Percentiles rank a stretch among this genome's conserved stretches.
These are phyloP conservation scores for Pseudonitzschia delicatissima DNA, from an alignment of 108 stramenopile genomes.

Conservation along the genomic window DNA sequence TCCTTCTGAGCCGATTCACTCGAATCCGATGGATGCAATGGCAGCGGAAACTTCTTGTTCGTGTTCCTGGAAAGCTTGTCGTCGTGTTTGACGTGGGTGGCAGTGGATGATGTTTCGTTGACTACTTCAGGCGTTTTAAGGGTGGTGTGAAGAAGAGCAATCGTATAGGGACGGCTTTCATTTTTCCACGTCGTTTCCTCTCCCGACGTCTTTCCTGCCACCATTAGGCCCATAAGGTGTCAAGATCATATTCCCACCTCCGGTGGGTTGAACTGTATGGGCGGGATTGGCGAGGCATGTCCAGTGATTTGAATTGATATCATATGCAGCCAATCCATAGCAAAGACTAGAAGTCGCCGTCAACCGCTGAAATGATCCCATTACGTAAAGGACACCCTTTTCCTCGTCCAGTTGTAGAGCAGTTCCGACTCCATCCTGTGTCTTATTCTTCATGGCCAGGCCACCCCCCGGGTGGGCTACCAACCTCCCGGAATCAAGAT, in stretches of 20 bases:
- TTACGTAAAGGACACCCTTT: conserved; percentile 83
- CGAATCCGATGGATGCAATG: neutral
- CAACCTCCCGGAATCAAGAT: conserved; percentile 75
- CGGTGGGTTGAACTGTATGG: conserved; percentile 79
- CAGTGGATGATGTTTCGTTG: neutral
- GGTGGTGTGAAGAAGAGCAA: conserved; percentile 78
- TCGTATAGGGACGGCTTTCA: conserved; percentile 67
- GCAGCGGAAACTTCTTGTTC: neutral
- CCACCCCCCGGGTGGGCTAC: conserved; percentile 89
- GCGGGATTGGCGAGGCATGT: conserved; percentile 82
- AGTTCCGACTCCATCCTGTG: conserved; percentile 82
- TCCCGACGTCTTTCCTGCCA: conserved; percentile 69
- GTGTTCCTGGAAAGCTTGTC: neutral
- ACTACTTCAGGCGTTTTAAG: conserved; percentile 47
- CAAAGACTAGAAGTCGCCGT: conserved; percentile 60
- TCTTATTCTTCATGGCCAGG: conserved; percentile 64
- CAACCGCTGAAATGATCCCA: conserved; percentile 84
- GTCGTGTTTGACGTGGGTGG: neutral
- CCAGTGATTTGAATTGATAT: conserved; percentile 73
- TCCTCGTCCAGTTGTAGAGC: conserved; percentile 83
- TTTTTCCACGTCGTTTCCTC: conserved; percentile 72
- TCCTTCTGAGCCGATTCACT: neutral
- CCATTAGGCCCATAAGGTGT: conserved; percentile 86
- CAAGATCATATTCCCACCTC: conserved; percentile 85
- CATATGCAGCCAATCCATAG: conserved; percentile 78